Percentiles rank a stretch among this genome's conserved stretches.
phyloP scores from a whole-genome alignment of 2,329 filamentous ascomycete species.

The Xylariaceae sp. region DNA sequence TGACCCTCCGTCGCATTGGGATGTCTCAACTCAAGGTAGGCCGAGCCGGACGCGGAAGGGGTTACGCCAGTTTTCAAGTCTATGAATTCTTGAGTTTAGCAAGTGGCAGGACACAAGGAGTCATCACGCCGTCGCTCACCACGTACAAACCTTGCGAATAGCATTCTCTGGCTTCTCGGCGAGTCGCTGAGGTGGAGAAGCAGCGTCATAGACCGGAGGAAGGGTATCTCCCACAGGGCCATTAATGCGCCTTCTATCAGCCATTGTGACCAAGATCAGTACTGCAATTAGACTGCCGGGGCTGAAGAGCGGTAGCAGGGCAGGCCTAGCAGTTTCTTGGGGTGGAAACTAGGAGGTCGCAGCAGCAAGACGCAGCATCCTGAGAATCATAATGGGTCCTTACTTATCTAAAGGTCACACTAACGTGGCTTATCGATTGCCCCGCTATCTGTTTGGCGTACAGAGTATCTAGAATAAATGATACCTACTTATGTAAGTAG shows the following conservation, averaged over 20 bases:
- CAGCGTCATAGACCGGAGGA: constrained; percentile 62
- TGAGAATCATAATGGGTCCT: constrained; percentile 16
- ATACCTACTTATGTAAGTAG: no score
- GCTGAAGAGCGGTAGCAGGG: background rate
- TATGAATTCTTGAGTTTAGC: constrained; percentile 3
- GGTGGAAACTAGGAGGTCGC: constrained; percentile 1
- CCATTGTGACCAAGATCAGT: constrained; percentile 43
- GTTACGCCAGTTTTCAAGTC: constrained; percentile 88
- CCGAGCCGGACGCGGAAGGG: constrained; percentile 87
- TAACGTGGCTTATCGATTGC: constrained; percentile 4
- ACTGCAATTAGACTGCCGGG: background rate
- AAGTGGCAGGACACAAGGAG: background rate
- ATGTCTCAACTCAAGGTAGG: constrained; percentile 67
- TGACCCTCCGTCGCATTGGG: constrained; percentile 36
- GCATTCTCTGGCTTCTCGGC: constrained; percentile 57
- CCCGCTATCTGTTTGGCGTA: constrained; percentile 13
- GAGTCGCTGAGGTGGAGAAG: constrained; percentile 28
- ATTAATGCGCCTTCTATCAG: constrained; percentile 85
- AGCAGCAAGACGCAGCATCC: background rate
- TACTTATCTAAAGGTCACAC: background rate
- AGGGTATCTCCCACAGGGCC: constrained; percentile 73
- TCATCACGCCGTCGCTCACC: background rate
- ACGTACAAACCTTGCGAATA: constrained; percentile 81
- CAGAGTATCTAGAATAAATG: no score
- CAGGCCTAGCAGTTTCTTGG: background rate